These are phyloP conservation scores for Pleurotus pulmonarius DNA, from an alignment of 768 basidiomycete genomes.

Conservation along the genomic window DNA sequence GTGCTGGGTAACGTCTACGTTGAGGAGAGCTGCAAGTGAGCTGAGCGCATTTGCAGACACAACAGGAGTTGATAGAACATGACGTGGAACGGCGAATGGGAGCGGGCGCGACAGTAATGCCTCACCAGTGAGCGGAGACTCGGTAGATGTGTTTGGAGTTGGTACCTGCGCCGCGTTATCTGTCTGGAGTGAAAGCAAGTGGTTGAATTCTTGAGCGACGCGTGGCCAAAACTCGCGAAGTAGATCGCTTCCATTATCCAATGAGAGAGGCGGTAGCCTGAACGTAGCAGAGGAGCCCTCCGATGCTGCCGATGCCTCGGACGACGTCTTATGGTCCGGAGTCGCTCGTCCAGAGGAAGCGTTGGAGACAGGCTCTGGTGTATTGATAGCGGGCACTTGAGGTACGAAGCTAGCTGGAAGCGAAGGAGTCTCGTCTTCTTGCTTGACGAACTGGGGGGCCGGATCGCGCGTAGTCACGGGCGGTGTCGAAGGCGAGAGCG, in stretches of 20 bases:
- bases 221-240: conserved; percentile 28
- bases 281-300: conserved; percentile 3
- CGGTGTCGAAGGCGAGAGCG: not conserved
- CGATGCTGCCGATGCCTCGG: conserved; percentile 18
- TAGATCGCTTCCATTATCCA: conserved; percentile 14
- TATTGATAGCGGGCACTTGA: too few relatives aligned
- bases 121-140: conserved; percentile 28
- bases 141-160: conserved; percentile 5
- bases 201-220: conserved; percentile 32
- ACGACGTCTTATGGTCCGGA: conserved; percentile 7
- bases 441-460: too few relatives aligned
- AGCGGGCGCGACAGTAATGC: conserved; percentile 21
- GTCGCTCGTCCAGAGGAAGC: not conserved
- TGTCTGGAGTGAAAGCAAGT: conserved; percentile 19
- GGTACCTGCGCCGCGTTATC: conserved; percentile 7
- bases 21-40: conserved; percentile 28
- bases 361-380: not conserved
- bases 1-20: conserved; percentile 18
- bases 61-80: conserved; percentile 10
- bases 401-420: too few relatives aligned
- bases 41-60: conserved; percentile 10
- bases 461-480: not conserved
- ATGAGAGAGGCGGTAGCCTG: conserved; percentile 11
- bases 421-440: too few relatives aligned
- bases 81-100: conserved; percentile 7